Evolutionary conservation across 768 basidiomycete genomes (phyloP).

Genomic region (Suillus plorans): DNA sequence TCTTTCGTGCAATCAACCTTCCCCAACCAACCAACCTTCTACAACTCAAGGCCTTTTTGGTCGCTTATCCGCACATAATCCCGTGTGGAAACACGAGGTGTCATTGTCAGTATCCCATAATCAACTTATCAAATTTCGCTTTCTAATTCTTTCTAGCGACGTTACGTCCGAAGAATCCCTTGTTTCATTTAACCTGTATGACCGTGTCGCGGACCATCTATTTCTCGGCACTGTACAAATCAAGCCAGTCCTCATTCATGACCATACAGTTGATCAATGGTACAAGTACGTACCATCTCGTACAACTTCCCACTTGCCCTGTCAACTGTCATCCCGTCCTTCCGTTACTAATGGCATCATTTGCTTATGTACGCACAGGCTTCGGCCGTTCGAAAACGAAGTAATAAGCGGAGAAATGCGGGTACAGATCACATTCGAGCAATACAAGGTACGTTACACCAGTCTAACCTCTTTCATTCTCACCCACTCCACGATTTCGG

Average conservation of each 20-base stretch:
- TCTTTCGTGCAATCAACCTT: constrained; percentile 36
- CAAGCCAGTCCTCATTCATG: constrained; percentile 87
- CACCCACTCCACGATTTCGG: constrained; percentile 25
- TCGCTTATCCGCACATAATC: constrained; percentile 76
- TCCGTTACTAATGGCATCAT: constrained; percentile 16
- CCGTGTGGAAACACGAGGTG: constrained; percentile 99
- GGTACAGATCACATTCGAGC: constrained; percentile 92
- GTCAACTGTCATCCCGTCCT: constrained; percentile 15
- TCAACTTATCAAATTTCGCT: constrained; percentile 15
- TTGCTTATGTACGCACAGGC: constrained; percentile 40
- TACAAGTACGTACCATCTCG: constrained; percentile 68
- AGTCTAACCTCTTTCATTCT: constrained; percentile 22
- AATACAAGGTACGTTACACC: constrained; percentile 68
- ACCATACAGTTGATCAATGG: constrained; percentile 96
- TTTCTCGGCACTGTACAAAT: constrained; percentile 93
- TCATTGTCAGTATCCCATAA: constrained; percentile 72
- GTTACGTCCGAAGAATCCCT: constrained; percentile 85
- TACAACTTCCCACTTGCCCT: constrained; percentile 15
- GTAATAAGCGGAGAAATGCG: constrained; percentile 90
- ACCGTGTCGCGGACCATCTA: constrained; percentile 78
- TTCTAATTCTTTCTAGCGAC: constrained; percentile 59
- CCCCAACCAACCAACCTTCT: constrained; percentile 19
- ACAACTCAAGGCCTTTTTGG: constrained; percentile 54
- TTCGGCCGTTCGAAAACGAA: constrained; percentile 76
- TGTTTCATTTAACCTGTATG: constrained; percentile 90